Evolutionary conservation across 2,329 filamentous ascomycete species (phyloP).

Genomic region (Neophaeococcomyces aloes): DNA sequence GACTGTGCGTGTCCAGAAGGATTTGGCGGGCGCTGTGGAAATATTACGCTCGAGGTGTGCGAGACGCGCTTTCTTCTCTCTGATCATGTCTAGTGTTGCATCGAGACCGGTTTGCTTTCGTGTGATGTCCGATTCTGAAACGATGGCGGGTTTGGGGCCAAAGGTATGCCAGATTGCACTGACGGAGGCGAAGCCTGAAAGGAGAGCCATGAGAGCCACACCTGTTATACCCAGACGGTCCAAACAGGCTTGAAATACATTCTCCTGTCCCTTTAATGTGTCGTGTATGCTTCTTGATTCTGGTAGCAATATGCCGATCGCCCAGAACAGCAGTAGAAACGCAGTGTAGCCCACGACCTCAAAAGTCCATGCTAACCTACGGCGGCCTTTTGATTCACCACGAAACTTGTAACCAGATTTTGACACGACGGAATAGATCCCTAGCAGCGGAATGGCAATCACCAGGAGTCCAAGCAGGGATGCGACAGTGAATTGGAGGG

Average conservation of each 20-base stretch:
- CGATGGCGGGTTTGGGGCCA: constrained; percentile 51
- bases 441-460: constrained; percentile 65
- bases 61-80: constrained; percentile 57
- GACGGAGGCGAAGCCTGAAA: constrained; percentile 85
- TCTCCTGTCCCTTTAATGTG: constrained; percentile 28
- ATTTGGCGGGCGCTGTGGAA: constrained; percentile 35
- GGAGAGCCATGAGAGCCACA: constrained; percentile 71
- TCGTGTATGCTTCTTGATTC: constrained; percentile 32
- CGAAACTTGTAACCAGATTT: constrained; percentile 52
- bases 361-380: constrained; percentile 53
- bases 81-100: constrained; percentile 68
- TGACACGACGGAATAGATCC: constrained; percentile 56
- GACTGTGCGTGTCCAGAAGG: constrained; percentile 64
- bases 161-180: constrained; percentile 80
- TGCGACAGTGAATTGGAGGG: constrained; percentile 59
- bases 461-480: constrained; percentile 62
- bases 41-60: constrained; percentile 59
- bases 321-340: constrained; percentile 72
- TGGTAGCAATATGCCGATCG: constrained; percentile 55
- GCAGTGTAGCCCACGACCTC: constrained; percentile 51
- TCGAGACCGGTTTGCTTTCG: constrained; percentile 70
- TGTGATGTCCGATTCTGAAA: constrained; percentile 63
- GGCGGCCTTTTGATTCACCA: constrained; percentile 43
- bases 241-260: constrained; percentile 46
- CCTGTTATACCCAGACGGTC: constrained; percentile 71